phyloP scores from a whole-genome alignment of 1,284 basidiomycete genomes.

The Ceratobasidium sp. region DNA sequence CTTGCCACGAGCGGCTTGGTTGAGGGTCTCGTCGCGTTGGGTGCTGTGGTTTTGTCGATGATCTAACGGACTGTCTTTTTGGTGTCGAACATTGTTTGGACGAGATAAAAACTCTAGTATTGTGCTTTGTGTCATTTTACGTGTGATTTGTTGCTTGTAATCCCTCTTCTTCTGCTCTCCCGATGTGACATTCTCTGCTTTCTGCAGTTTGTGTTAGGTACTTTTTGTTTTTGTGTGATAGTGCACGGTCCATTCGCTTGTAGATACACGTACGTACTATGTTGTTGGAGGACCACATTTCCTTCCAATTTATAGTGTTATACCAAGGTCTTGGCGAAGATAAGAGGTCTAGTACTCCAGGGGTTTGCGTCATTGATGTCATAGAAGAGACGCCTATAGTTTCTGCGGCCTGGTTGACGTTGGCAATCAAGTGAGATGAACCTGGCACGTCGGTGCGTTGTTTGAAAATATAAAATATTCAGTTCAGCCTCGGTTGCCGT shows the following conservation, averaged over 20 bases:
- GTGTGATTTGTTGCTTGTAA: background rate
- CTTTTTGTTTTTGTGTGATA: slow-evolving; percentile 8
- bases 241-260: slow-evolving; percentile 18
- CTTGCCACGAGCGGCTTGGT: background rate
- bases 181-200: background rate
- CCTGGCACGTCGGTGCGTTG: too few species aligned
- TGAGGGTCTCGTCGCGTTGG: background rate
- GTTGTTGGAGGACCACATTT: background rate
- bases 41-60: background rate
- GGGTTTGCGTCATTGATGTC: too few species aligned
- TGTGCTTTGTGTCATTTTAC: background rate
- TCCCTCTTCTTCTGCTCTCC: too few species aligned
- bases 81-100: slow-evolving; percentile 5
- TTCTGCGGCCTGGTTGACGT: too few species aligned
- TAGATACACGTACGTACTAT: background rate
- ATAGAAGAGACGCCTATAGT: too few species aligned
- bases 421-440: too few species aligned
- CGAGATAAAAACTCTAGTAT: background rate
- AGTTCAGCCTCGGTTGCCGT: too few species aligned
- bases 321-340: too few species aligned
- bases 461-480: too few species aligned
- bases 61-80: slow-evolving; percentile 11
- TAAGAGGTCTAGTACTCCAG: too few species aligned
- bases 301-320: background rate
- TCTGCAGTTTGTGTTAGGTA: background rate